Evolutionary conservation across 2,329 filamentous ascomycete genomes (phyloP).

Genomic region (Cucurbitaria berberidis): DNA sequence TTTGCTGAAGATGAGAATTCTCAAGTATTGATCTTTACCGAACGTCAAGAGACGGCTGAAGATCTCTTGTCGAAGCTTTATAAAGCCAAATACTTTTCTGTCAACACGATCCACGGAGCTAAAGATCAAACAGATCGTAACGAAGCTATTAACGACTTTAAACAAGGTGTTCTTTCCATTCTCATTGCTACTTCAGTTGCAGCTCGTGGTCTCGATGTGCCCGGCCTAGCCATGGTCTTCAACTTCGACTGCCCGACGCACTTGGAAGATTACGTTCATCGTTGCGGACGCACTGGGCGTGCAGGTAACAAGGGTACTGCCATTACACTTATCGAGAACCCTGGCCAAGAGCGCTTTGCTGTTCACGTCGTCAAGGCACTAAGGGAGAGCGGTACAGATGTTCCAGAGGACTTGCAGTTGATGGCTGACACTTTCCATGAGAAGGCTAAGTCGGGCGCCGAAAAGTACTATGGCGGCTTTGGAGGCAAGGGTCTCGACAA

Average conservation of each 20-base stretch:
- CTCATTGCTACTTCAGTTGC: constrained; percentile 95
- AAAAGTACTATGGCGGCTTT: constrained; percentile 85
- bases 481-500: constrained; percentile 93
- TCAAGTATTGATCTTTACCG: constrained; percentile 87
- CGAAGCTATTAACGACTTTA: constrained; percentile 46
- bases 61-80: constrained; percentile 41
- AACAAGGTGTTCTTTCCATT: constrained; percentile 81
- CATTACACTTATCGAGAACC: constrained; percentile 91
- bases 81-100: constrained; percentile 54
- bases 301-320: constrained; percentile 94
- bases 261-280: constrained; percentile 94
- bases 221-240: constrained; percentile 92
- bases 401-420: constrained; percentile 72
- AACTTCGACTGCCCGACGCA: constrained; percentile 96
- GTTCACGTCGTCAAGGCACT: constrained; percentile 88
- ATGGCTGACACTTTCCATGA: constrained; percentile 75
- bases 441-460: constrained; percentile 91
- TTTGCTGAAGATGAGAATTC: constrained; percentile 89
- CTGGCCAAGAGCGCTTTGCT: constrained; percentile 89
- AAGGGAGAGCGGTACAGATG: constrained; percentile 84
- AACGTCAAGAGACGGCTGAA: constrained; percentile 77
- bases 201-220: constrained; percentile 92
- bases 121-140: constrained; percentile 60
- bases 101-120: constrained; percentile 76
- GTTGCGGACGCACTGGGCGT: constrained; percentile 89